Conservation (phyloP, 345 rosid genomes). For the Eucalyptus pauciflora region DNA sequence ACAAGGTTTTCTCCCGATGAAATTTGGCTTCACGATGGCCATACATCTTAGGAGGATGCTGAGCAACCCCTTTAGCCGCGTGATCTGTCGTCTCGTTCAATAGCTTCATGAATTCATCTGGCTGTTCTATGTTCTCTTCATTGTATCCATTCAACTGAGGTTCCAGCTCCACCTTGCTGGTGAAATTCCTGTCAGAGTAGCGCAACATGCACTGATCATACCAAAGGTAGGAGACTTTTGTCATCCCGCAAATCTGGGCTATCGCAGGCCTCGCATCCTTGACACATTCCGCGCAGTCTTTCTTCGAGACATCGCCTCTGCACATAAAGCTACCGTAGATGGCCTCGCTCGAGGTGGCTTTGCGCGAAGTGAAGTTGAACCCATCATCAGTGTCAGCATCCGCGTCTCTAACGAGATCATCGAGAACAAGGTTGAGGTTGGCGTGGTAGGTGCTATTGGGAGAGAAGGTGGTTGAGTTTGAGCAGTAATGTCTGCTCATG, state of each 20-base stretch:
- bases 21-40: neutral
- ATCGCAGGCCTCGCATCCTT: neutral
- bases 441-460: neutral
- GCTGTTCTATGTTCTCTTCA: neutral
- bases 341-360: neutral
- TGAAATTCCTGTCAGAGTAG: slow-evolving; percentile 9
- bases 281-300: slow-evolving; percentile 1
- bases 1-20: neutral
- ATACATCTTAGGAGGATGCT: neutral
- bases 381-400: neutral
- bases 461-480: neutral
- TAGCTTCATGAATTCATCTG: neutral
- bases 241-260: neutral
- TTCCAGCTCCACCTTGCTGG: neutral
- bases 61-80: neutral
- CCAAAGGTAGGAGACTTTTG: slow-evolving; percentile 6
- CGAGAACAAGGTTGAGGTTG: neutral
- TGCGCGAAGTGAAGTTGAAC: neutral
- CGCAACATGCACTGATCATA: slow-evolving; percentile 23
- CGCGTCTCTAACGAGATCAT: neutral
- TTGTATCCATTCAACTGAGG: neutral
- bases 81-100: neutral
- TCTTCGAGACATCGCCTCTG: neutral
- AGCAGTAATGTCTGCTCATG: neutral
- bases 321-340: slow-evolving; percentile 11